Evolutionary conservation across 768 basidiomycete genomes (phyloP), one percentile per base, ranked within the genome.

Genomic region (Lactarius indigo): DNA sequence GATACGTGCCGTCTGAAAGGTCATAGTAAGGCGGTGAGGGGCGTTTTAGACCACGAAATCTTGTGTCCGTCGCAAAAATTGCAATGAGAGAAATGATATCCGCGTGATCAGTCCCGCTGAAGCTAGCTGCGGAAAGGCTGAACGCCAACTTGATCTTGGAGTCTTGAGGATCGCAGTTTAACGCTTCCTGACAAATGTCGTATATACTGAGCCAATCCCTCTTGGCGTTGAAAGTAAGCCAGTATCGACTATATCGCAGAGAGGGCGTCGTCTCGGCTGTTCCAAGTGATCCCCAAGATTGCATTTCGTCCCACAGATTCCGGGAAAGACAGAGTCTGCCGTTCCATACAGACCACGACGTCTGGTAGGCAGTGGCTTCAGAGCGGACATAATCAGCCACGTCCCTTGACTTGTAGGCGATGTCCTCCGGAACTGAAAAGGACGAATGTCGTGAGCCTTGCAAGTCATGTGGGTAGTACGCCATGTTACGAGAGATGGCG

Each of bases 391-490:
- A 1, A 18, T 39, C 30, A 12, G 15, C 17, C n/a, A 31, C 9
- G 18, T 60, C 59, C 30, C 59, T 60, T 33, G 41, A 41, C 15
- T 28, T 60, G n/a, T 47, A 60, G 8, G 15, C 17, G 3, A n/a
- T 18, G 15, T 60, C 59, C 20, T 20, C 17, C 2, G 42, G 4
- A 15, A 1, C n/a, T 2, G 23, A 42, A 9, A 26, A 33, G 9
- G 47, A 8, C 30, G 35, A 15, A 5, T 41, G 9, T 7, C 31
- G 3, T 8, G 10, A 23, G 13, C 1, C 30, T 39, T 57, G 42
- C n/a, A 57, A 20, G 28, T 66, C 60, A 7, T 61, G n/a, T 26
- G 65, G 61, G 18, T 57, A 62, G n/a, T 66, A 62, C 15, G 12
- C 10, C 6, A 23, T 26, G 30, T 66, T 62, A 5, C 65, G 56